Evolutionary conservation across 306 rosid species (phyloP), one percentile per base, ranked within the genome.

Genomic region (Glycyrrhiza uralensis): DNA sequence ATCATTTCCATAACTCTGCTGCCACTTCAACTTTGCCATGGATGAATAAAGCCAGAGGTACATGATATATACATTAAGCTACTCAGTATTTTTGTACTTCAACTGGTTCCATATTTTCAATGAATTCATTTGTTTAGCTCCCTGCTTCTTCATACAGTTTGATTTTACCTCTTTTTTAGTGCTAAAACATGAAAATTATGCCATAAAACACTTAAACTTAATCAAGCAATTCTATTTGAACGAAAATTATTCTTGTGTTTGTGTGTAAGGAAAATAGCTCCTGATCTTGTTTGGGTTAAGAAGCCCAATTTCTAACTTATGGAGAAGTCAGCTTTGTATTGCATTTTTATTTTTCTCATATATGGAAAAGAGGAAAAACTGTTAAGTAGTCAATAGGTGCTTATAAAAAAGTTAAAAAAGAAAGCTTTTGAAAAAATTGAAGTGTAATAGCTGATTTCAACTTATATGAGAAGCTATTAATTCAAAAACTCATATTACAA

Each of bases 41-140:
- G 84, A 81, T 74, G 79, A 87, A 82, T 55, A 88, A 81, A 78
- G 81, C 62, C 72, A 78, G 84, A 76, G 80, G 82, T 83, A 79
- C 81, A 18, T 85, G 60, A 26, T 19, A 58, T 32, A 23, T 39
- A 49, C 29, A 74, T 35, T 82, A 88, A 56, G 73, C 47, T 30
- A 35, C 41, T 52, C 47, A 46, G 18, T 44, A 10, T 38, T 84
- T n/a, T 68, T 60, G 69, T 79, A 50, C 63, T 76, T 67, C 76
- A 28, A 75, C 69, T 38, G 59, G 46, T 79, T 84, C 51, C 18
- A 57, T 57, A 50, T 73, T 49, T 65, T 73, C 56, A 72, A 70
- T 77, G 72, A 64, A 76, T 67, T 50, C 46, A 66, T 71, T 60
- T 66, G 72, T 76, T 64, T 69, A 38, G 69, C 35, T 55, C 38